Evolutionary conservation across 768 basidiomycete genomes (phyloP), one percentile per base, ranked within the genome.

Genomic region (Tylopilus plumbeoviolaceoides): DNA sequence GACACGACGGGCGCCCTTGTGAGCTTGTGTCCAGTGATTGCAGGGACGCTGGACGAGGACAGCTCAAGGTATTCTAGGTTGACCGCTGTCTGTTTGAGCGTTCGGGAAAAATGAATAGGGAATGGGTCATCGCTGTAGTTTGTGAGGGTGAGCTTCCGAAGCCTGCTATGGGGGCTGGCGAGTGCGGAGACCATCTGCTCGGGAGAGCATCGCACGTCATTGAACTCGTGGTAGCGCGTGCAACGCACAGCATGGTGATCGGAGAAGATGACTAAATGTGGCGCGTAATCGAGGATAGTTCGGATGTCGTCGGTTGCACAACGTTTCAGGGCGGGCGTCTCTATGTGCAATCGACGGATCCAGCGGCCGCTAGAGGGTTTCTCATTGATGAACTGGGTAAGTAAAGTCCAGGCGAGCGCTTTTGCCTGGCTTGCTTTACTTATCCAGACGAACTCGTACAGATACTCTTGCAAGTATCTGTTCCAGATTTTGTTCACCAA

Each of bases 361-460:
- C 73, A 80, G 20, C 66, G 71, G 11, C 80, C 84, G 46, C 70
- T 72, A 0, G 66, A 60, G 0, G 62, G 58, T 38, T 71, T 66
- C 48, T 67, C 65, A 30, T 63, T 56, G 64, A 82, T 61, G 69
- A 69, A 70, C 63, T 76, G 70, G 57, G 71, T 67, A n/a, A 73
- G 70, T 8, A 79, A 62, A 6, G 73, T 74, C 58, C 66, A 69
- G 1, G 78, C 78, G 4, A 79, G 68, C 0, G 70, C 63, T 55
- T 78, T 74, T 0, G 82, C 79, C 55, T 82, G 77, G 36, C 70
- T 65, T 20, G 78, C 78, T 35, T 77, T 71, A 47, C 73, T 74
- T 59, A 89, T 81, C 87, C 87, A 88, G 35, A 88, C 77, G 63
- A 79, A 82, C 61, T 87, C 83, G 68, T 78, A 88, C 17, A 88